Conservation (phyloP, 139 green algal species). For the Chloropicon primus region DNA sequence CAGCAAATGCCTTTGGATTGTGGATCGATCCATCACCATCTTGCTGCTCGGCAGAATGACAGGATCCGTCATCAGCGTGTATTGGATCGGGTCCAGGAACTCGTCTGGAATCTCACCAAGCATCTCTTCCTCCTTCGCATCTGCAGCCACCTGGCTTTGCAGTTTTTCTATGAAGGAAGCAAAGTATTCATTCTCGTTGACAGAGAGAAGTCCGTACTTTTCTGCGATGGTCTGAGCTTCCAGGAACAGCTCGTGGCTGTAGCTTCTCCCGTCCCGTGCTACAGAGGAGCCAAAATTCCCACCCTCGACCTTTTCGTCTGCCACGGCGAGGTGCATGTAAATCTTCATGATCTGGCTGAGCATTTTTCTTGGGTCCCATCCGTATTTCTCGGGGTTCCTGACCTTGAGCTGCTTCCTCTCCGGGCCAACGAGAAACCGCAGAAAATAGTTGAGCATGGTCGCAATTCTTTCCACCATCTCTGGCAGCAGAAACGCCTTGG, state of each 20-base stretch:
- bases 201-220: conserved; percentile 4
- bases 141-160: conserved; percentile 11
- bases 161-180: neutral
- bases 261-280: conserved; percentile 61
- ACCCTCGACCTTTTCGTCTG: conserved; percentile 35
- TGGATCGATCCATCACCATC: conserved; percentile 54
- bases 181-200: neutral
- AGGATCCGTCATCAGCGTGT: conserved; percentile 78
- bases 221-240: conserved; percentile 5
- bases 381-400: conserved; percentile 64
- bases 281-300: conserved; percentile 57
- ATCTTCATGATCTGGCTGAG: conserved; percentile 44
- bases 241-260: conserved; percentile 28
- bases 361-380: conserved; percentile 67
- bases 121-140: conserved; percentile 45
- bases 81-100: conserved; percentile 78
- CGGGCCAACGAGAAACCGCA: conserved; percentile 58
- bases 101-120: conserved; percentile 74
- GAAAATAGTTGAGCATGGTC: conserved; percentile 92
- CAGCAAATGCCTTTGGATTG: conserved; percentile 80
- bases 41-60: conserved; percentile 59
- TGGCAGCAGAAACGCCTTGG: conserved; percentile 33
- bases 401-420: conserved; percentile 55
- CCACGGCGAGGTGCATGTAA: conserved; percentile 65
- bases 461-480: conserved; percentile 73